Base-by-base conservation (phyloP, 208 protist genomes). In the Kentomonas sorsogonicus region DNA sequence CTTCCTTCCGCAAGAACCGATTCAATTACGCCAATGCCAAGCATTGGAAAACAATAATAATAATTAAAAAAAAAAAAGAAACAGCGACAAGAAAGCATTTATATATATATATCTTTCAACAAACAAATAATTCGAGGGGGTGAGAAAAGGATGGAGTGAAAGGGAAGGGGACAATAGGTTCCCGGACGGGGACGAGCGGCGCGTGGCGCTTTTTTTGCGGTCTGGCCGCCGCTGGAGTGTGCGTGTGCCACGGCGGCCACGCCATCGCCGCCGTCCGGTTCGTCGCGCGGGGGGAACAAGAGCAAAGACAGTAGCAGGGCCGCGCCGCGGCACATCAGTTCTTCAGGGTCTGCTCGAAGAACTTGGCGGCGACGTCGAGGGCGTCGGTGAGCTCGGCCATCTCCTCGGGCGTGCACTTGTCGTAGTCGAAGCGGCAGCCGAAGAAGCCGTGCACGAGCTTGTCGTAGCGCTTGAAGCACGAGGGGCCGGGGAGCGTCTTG, bases 361-460 rank as follows among this genome's bases (percentile, higher is more conserved):
- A 83, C 34, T 58, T 62, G 0, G 77, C 16, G 9, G 62, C 6
- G 3, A 66, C 51, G 0, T 26, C 46, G 13, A 60, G 33, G 0
- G 79, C 74, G 34, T 60, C 67, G 25, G 60, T 38, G n/a, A 54
- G 38, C 51, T 80, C 67, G 9, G 22, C 29, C 40, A 44, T 46
- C 61, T 79, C 40, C 48, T 55, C 67, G 20, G 26, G 43, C 9
- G 56, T 62, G 62, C 53, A 64, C 33, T 60, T 64, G 22, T 70
- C 63, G 16, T 61, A 68, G 54, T 74, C 66, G 48, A 64, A 75
- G 27, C 81, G 74, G 36, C 58, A 58, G 1, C 63, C 71, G 34
- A 84, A 66, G 56, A 83, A 86, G 33, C 81, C 81, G 58, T 89
- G 81, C 3, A 56, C 34, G 6, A 89, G 18, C 7, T 60, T 15